Conservation (phyloP, 495 filamentous ascomycete species). For the Penicillium soppii region DNA sequence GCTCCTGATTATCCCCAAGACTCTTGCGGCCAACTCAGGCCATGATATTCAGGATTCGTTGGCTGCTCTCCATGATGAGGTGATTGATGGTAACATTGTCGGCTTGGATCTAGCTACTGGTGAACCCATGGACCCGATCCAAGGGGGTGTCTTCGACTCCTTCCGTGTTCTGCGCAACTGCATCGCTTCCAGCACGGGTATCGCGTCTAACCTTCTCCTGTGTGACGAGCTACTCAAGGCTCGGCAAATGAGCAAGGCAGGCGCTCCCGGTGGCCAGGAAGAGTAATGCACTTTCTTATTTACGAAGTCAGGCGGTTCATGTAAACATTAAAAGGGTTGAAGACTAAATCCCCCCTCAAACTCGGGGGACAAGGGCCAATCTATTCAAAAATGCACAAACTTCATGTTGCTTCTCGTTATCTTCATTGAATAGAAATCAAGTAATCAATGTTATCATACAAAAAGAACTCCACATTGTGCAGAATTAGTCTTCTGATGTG, state of each 20-base stretch:
- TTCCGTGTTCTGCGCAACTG: conserved; percentile 93
- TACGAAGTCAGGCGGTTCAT: conserved; percentile 23
- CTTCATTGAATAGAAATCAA: conserved; percentile 9
- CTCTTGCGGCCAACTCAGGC: conserved; percentile 90
- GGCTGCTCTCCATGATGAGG: conserved; percentile 81
- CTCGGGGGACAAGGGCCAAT: conserved; percentile 18
- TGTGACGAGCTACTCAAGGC: conserved; percentile 98
- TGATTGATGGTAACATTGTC: conserved; percentile 77
- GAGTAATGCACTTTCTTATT: conserved; percentile 37
- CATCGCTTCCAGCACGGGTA: conserved; percentile 89
- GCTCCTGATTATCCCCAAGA: conserved; percentile 92
- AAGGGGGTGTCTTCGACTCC: conserved; percentile 91
- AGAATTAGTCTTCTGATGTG: conserved; percentile 12
- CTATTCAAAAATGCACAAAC: conserved; percentile 31
- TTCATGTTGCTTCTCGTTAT: conserved; percentile 11
- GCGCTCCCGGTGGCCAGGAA: conserved; percentile 46
- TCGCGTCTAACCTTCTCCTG: conserved; percentile 90
- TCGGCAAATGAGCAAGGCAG: conserved; percentile 74
- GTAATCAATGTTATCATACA: conserved; percentile 12
- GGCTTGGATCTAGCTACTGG: conserved; percentile 85
- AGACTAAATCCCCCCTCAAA: conserved; percentile 12
- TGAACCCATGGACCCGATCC: conserved; percentile 92
- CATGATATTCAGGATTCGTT: conserved; percentile 95
- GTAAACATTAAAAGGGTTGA: conserved; percentile 27
- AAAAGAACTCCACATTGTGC: neutral